phyloP scores from a whole-genome alignment of 352 stramenopile species.

The Phytopythium helicoides region DNA sequence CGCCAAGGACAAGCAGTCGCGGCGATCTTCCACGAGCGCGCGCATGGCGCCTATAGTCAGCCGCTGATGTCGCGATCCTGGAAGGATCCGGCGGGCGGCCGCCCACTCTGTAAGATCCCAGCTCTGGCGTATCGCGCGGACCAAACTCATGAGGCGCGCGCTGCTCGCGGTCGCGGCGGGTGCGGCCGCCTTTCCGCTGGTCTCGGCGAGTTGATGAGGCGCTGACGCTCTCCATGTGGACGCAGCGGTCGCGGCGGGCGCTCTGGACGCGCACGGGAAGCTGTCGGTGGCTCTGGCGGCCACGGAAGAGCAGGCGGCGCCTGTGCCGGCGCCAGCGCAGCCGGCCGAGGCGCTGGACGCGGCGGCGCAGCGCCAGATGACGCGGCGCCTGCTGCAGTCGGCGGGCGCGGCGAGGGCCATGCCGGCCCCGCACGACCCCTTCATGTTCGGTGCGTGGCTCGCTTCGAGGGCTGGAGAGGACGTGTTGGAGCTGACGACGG shows the following conservation, averaged over 20 bases:
- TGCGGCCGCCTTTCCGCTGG: background rate
- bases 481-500: background rate
- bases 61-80: too few relatives aligned
- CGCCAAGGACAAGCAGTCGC: too few relatives aligned
- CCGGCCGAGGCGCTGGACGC: background rate
- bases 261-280: background rate
- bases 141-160: constrained; percentile 2
- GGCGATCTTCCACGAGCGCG: too few relatives aligned
- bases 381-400: constrained; percentile 4
- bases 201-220: background rate
- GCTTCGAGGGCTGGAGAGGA: background rate
- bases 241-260: background rate
- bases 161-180: background rate
- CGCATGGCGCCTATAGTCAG: too few relatives aligned
- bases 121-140: background rate
- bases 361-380: background rate
- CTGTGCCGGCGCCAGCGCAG: background rate
- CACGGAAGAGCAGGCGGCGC: background rate
- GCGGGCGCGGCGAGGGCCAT: constrained; percentile 10
- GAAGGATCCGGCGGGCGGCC: too few relatives aligned
- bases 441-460: constrained; percentile 35
- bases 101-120: background rate
- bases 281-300: background rate
- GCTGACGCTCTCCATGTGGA: too few relatives aligned
- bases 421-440: constrained; percentile 31